Evolutionary conservation across 352 stramenopile genomes (phyloP).

Genomic region (Phytophthora europaea): DNA sequence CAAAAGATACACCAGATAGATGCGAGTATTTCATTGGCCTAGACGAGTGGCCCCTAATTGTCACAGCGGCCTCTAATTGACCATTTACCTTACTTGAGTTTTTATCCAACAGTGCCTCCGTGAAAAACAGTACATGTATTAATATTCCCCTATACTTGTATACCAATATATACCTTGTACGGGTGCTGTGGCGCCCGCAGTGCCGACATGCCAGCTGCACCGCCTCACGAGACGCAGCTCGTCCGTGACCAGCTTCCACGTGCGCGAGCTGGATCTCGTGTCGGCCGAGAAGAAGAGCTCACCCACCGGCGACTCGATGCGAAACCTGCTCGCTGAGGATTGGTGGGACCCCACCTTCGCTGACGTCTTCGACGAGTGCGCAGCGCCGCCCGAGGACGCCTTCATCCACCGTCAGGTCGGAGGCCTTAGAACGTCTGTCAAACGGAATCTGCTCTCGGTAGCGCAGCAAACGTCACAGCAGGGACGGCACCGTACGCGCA

Average conservation of each 20-base stretch:
- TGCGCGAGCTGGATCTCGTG: slow-evolving; percentile 69
- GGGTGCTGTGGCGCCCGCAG: slow-evolving; percentile 1
- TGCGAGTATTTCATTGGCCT: too few species aligned
- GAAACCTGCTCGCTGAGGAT: slow-evolving; percentile 40
- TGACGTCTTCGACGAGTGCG: slow-evolving; percentile 69
- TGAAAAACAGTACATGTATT: too few species aligned
- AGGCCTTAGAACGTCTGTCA: too few species aligned
- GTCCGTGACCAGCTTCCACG: slow-evolving; percentile 61
- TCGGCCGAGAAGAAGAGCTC: slow-evolving; percentile 42
- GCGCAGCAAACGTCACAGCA: slow-evolving; percentile 27
- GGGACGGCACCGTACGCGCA: slow-evolving; percentile 58
- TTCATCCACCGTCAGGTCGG: slow-evolving; percentile 66
- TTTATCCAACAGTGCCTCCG: too few species aligned
- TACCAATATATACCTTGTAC: too few species aligned
- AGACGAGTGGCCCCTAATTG: too few species aligned
- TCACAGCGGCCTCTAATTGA: too few species aligned
- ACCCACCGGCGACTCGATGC: slow-evolving; percentile 35
- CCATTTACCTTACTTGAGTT: too few species aligned
- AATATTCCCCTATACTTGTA: too few species aligned
- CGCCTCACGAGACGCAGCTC: slow-evolving; percentile 41
- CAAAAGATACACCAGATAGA: too few species aligned
- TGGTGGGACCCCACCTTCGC: slow-evolving; percentile 54
- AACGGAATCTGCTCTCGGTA: too few species aligned
- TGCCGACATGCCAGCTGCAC: slow-evolving; percentile 28
- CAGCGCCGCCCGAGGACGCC: slow-evolving; percentile 56